Conservation (phyloP, 2,329 filamentous ascomycete species). For the Leptoxyphium fumago region DNA sequence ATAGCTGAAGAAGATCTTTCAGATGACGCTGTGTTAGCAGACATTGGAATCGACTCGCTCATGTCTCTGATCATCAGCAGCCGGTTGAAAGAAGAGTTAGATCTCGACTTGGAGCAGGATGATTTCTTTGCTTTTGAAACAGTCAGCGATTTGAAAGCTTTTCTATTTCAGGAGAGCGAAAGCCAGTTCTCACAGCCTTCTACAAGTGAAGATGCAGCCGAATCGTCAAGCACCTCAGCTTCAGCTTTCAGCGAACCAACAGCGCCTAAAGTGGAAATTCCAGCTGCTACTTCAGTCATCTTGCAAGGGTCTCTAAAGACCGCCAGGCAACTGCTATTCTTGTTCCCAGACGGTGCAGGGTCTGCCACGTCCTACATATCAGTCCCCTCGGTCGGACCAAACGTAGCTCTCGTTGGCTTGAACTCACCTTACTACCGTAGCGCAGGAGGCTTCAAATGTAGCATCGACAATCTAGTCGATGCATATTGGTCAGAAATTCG, state of each 20-base stretch:
- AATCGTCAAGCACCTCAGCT: no score
- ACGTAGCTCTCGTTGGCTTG: slow-evolving; percentile 34
- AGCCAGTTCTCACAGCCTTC: background rate
- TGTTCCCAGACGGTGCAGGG: slow-evolving; percentile 34
- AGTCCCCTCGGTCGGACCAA: slow-evolving; percentile 25
- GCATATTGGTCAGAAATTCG: slow-evolving; percentile 16
- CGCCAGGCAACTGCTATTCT: slow-evolving; percentile 7
- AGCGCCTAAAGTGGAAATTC: background rate
- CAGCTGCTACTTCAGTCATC: background rate
- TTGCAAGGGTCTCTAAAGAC: slow-evolving; percentile 8
- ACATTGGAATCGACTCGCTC: slow-evolving; percentile 17
- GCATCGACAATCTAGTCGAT: slow-evolving; percentile 2
- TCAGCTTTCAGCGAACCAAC: no score
- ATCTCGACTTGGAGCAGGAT: slow-evolving; percentile 3
- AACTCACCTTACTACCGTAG: slow-evolving; percentile 24
- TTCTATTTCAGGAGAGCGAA: slow-evolving; percentile 1
- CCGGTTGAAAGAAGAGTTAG: slow-evolving; percentile 14
- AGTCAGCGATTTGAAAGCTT: slow-evolving; percentile 5
- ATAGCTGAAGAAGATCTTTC: slow-evolving; percentile 1
- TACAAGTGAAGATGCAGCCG: no score
- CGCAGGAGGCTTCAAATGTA: slow-evolving; percentile 4
- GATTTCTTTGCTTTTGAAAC: slow-evolving; percentile 10
- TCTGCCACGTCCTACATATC: slow-evolving; percentile 32
- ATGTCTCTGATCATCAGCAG: slow-evolving; percentile 12
- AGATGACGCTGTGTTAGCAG: slow-evolving; percentile 8